Percentiles rank a stretch among this genome's conserved stretches.
These are phyloP conservation scores for Triticum timopheevii DNA, from an alignment of 176 grass and related monocot genomes.

Conservation along the genomic window DNA sequence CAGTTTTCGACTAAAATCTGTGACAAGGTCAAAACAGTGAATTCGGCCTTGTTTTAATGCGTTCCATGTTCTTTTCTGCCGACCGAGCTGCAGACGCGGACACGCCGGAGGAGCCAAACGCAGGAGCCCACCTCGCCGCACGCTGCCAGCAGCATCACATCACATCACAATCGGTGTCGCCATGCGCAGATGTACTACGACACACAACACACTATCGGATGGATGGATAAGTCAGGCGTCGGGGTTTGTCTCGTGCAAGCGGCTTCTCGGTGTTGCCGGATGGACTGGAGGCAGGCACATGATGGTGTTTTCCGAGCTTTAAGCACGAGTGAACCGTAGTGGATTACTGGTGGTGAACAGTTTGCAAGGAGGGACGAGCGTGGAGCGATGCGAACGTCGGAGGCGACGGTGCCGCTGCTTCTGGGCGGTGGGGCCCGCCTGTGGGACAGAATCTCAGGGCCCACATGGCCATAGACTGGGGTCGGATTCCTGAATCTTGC, in stretches of 20 bases:
- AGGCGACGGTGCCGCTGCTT: no score
- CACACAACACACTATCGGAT: background rate
- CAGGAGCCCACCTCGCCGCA: background rate
- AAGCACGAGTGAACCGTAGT: no score
- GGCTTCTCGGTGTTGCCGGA: background rate
- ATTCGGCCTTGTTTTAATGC: background rate
- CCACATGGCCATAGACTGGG: background rate
- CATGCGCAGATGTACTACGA: background rate
- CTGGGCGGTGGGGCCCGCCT: no score
- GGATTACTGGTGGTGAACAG: no score
- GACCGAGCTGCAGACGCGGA: background rate
- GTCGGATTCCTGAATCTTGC: conserved; percentile 25
- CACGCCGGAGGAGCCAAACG: background rate
- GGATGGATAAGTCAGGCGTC: no score
- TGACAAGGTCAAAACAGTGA: no score
- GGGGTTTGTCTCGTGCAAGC: background rate
- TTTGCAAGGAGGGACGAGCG: no score
- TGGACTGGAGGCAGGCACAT: background rate
- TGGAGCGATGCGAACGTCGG: no score
- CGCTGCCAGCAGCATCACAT: background rate
- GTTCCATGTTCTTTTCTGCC: background rate
- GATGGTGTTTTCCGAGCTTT: no score
- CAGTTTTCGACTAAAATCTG: no score
- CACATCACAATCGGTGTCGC: background rate
- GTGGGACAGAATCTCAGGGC: background rate